Conservation (phyloP, 1,139 yeast species). For the Candida tetrigidarum region DNA sequence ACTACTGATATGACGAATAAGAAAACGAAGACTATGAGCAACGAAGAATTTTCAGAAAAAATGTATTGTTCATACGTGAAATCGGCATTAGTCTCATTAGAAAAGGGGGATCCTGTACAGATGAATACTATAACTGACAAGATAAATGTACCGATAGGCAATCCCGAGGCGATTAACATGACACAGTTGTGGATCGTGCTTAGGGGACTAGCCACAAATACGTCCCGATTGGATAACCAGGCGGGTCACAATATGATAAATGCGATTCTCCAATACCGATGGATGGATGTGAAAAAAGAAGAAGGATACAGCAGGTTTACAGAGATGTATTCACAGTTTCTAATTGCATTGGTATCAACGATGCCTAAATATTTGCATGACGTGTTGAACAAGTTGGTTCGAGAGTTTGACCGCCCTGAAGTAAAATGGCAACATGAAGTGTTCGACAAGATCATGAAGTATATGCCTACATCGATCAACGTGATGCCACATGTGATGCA, state of each 20-base stretch:
- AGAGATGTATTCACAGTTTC: conserved; percentile 65
- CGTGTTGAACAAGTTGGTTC: conserved; percentile 67
- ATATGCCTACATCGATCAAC: conserved; percentile 81
- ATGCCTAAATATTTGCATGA: conserved; percentile 90
- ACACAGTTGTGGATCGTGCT: conserved; percentile 41
- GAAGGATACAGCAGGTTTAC: conserved; percentile 39
- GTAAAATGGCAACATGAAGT: conserved; percentile 64
- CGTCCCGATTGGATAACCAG: conserved; percentile 43
- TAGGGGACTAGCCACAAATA: conserved; percentile 36
- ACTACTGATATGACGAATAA: conserved; percentile 10
- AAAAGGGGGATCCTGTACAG: conserved; percentile 48
- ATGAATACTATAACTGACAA: conserved; percentile 43
- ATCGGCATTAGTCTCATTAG: conserved; percentile 73
- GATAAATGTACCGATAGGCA: conserved; percentile 35
- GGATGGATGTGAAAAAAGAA: conserved; percentile 50
- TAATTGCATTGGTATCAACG: conserved; percentile 79
- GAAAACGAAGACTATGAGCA: conserved; percentile 5
- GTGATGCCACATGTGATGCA: conserved; percentile 63
- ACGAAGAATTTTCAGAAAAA: conserved; percentile 46
- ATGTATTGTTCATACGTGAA: conserved; percentile 67
- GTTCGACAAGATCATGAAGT: conserved; percentile 61
- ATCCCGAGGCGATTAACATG: conserved; percentile 39
- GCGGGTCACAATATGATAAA: conserved; percentile 36
- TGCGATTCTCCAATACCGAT: conserved; percentile 48
- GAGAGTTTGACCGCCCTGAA: conserved; percentile 48